Evolutionary conservation across 2,329 filamentous ascomycete genomes (phyloP), one percentile per base, ranked within the genome.

Genomic region (Talaromyces sp.): DNA sequence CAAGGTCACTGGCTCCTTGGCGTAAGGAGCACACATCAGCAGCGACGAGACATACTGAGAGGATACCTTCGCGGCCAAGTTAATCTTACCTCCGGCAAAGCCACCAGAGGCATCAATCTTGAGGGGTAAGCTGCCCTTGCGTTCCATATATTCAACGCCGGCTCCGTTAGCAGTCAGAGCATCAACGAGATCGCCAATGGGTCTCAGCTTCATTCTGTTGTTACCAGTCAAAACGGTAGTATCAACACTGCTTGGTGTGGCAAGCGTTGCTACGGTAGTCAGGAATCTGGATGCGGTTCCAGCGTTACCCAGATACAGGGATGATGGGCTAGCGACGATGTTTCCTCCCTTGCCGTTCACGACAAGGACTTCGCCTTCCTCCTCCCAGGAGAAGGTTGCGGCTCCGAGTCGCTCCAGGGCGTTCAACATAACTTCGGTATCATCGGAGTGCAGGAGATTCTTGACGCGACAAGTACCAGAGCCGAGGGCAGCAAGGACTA

Each of bases 21-120:
- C 94, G 68, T 97, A 99, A 0, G 94, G 94, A 0, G 94, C 94
- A 54, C 91, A 95, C 90, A 99, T 95, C 47, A 99, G 80, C 58
- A 99, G 86, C 1, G 93, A 97, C 0, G 94, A 97, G 33, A 99
- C 94, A 69, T 97, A 99, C 75, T 99, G 94, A n/a, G 94, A 97
- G 8, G 94, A 99, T 14, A 97, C 89, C 37, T 94, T 97, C 1
- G 94, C 94, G 10, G 92, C 91, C 51, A 99, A 82, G 70, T 96
- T 89, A 64, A 99, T 97, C 24, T 88, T 81, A 33, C 94, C 94
- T 50, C 92, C 93, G 42, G 86, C 84, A 61, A 97, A 88, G 3
- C 92, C 93, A 43, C 86, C 87, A 20, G 89, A 88, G 41, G 94
- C 91, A 56, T 87, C 83, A 46, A 99, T 88, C 53, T 86, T 85